Evolutionary conservation across 2,329 filamentous ascomycete genomes (phyloP), one percentile per base, ranked within the genome.

Genomic region (Emydomyces testavorans): DNA sequence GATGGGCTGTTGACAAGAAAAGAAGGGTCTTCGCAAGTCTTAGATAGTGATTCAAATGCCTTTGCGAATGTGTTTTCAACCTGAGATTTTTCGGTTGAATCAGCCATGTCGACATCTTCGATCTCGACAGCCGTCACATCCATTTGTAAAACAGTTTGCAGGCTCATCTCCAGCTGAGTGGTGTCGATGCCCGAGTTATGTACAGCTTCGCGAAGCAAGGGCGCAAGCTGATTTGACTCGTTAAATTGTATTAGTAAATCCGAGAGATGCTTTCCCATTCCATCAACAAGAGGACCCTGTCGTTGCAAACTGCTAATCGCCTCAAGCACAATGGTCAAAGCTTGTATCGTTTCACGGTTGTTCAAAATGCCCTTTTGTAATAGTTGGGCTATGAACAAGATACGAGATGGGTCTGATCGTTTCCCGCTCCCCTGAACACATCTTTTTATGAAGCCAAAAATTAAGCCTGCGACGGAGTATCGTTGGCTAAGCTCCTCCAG

Each of bases 141-240:
- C 56, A 76, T 75, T 34, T 82, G 76, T 52, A 89, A 77, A 7
- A 80, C 77, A 6, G 82, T 77, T 48, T 85, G 81, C 16, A 93
- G 71, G 55, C 79, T 82, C 66, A 85, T 75, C 65, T 92, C 85
- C 15, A 92, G 67, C 40, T 80, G 76, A 51, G 86, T 78, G 37
- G 92, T 76, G 57, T 92, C 82, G 51, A 87, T 74, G 10, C 81
- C 76, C 6, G 79, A 75, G 34, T 82, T 77, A 29, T 78, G 71
- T 31, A 90, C 75, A 3, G 81, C 76, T n/a, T 72, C 72, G 52
- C 79, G 74, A 49, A 92, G 77, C n/a, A 81, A 70, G 21, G 76
- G 71, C 10, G 79, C 80, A 18, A 78, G 68, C 32, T 73, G 71
- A 24, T 75, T 76, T 6, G 74, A 71, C 32, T 81, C 79, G 3